Evolutionary conservation across 495 filamentous ascomycete species (phyloP), one percentile per base, ranked within the genome.

Genomic region (Hypoxylon perforatum): DNA sequence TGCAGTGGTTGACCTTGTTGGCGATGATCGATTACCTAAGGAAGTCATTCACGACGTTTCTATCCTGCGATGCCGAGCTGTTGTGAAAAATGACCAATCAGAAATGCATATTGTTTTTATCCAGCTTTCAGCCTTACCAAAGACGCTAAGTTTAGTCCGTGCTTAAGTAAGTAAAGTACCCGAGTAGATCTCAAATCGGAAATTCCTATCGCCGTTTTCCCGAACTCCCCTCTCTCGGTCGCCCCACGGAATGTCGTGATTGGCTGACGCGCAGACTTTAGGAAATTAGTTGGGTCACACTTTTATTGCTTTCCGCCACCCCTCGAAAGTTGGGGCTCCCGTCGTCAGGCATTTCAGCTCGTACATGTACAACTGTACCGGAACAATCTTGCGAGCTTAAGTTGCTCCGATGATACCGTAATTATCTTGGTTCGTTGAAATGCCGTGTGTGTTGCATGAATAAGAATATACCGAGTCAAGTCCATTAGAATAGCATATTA

Each of bases 311-410:
- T 17, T 51, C 45, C 41, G 52, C 45, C 25, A 38, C 39, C 17
- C 15, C 19, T 28, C 18, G 51, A 4, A 36, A 36, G 48, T 51
- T 41, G 50, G 57, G 63, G 57, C 50, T 57, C n/a, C n/a, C n/a
- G n/a, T n/a, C 25, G n/a, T 25, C n/a, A 56, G 61, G 57, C 57
- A 33, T 51, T 38, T 66, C 57, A 66, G 63, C 57, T 66, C 56
- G 57, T 57, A 57, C 61, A 61, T 61, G 57, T 57, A 66, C 50
- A 49, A 39, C 15, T 33, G 33, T 9, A 11, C 19, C 21, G 23
- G 18, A 17, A 18, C 28, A 39, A 25, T 17, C 21, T 44, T 14
- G 30, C 10, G 41, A 44, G 41, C 17, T 41, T 17, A 44, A 18
- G 41, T 44, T 6, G 3, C 4, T 44, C 17, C 8, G 8, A 44